phyloP scores from a whole-genome alignment of 345 rosid species.

The Brassica juncea region DNA sequence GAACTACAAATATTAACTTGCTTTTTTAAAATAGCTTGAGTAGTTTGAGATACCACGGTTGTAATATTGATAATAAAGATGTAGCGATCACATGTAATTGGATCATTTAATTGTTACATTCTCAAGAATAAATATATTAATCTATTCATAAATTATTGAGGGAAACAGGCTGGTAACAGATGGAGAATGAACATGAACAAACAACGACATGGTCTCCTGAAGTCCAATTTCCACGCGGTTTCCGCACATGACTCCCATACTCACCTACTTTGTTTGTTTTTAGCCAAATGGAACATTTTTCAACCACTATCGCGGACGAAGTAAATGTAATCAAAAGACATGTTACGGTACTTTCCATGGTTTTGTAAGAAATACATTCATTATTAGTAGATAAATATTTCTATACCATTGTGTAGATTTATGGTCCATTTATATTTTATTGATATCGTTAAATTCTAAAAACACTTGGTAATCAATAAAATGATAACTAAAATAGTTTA shows the following conservation, averaged over 20 bases:
- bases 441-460: no score
- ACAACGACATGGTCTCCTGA: neutral
- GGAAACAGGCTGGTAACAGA: constrained; percentile 28
- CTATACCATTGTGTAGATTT: no score
- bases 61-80: neutral
- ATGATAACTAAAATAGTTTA: no score
- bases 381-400: no score
- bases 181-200: neutral
- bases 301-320: neutral
- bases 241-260: constrained; percentile 17
- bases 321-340: no score
- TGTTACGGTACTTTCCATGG: no score
- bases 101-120: constrained; percentile 9
- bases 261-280: neutral
- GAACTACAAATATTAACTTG: no score
- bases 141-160: neutral
- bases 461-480: no score
- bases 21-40: neutral
- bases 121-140: neutral
- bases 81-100: neutral
- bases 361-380: no score
- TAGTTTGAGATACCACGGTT: neutral
- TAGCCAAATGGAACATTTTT: neutral
- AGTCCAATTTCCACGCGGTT: constrained; percentile 26
- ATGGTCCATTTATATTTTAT: no score